Conservation (phyloP, 371 early-diverging fungal genomes). For the Basidiobolus meristosporus region DNA sequence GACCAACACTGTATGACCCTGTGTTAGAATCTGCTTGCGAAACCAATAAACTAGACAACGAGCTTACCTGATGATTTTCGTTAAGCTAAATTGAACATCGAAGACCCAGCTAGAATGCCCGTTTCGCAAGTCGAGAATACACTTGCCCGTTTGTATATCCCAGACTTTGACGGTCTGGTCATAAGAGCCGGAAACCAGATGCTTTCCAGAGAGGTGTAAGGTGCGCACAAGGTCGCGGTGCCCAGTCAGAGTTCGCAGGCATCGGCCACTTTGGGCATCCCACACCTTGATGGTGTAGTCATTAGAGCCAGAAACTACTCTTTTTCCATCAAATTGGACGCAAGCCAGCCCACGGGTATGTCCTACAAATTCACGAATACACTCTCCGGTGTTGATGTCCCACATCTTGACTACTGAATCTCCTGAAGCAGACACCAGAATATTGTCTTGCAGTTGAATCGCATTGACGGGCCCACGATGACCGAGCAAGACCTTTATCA, state of each 20-base stretch:
- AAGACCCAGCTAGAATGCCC: conserved; percentile 86
- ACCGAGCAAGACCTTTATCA: conserved; percentile 43
- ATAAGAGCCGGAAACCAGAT: conserved; percentile 66
- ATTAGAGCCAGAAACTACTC: conserved; percentile 81
- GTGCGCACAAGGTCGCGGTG: conserved; percentile 87
- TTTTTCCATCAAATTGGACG: conserved; percentile 78
- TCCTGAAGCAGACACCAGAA: conserved; percentile 70
- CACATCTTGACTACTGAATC: conserved; percentile 75
- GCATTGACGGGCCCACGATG: conserved; percentile 82
- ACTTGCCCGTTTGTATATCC: conserved; percentile 39
- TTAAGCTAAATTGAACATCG: conserved; percentile 69
- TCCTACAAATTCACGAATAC: conserved; percentile 45
- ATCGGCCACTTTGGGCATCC: conserved; percentile 72
- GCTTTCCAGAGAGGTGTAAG: conserved; percentile 55
- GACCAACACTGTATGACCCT: conserved; percentile 26
- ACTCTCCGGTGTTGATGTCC: conserved; percentile 48
- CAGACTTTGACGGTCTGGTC: conserved; percentile 93
- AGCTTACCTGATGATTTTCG: conserved; percentile 50
- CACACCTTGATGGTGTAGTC: conserved; percentile 90
- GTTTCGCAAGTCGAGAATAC: conserved; percentile 31
- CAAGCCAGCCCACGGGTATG: conserved; percentile 79
- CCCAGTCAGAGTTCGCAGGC: conserved; percentile 47
- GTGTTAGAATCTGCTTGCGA: not conserved
- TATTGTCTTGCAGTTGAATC: conserved; percentile 41
- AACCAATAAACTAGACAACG: not conserved